Evolutionary conservation across 352 stramenopile species (phyloP).

Genomic region (Phytophthora citrophthora): DNA sequence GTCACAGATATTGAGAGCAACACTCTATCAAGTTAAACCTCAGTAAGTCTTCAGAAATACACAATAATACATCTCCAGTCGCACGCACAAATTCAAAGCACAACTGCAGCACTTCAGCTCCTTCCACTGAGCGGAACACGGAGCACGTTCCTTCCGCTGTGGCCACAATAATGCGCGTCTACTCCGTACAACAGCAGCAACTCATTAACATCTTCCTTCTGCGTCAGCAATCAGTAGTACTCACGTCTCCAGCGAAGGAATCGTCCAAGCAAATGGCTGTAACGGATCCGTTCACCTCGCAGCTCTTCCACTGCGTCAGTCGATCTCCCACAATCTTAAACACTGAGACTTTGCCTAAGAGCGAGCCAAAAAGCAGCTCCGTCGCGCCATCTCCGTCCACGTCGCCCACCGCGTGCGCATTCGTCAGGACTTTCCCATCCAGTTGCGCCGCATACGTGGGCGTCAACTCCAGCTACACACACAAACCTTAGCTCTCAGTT

Average conservation of each 20-base stretch:
- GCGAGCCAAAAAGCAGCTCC: slow-evolving; percentile 74
- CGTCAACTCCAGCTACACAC: slow-evolving; percentile 66
- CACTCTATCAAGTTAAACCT: slow-evolving; percentile 39
- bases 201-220: neutral
- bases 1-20: slow-evolving; percentile 76
- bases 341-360: slow-evolving; percentile 63
- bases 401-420: slow-evolving; percentile 70
- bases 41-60: slow-evolving; percentile 5
- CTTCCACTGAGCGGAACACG: slow-evolving; percentile 64
- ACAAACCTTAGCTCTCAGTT: slow-evolving; percentile 5
- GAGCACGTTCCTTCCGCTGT: slow-evolving; percentile 74
- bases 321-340: slow-evolving; percentile 72
- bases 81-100: slow-evolving; percentile 68
- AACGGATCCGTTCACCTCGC: slow-evolving; percentile 72
- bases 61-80: neutral
- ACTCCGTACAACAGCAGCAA: neutral
- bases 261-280: slow-evolving; percentile 70
- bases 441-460: slow-evolving; percentile 65
- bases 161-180: slow-evolving; percentile 76
- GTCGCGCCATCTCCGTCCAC: slow-evolving; percentile 68
- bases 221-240: slow-evolving; percentile 4
- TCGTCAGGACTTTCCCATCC: slow-evolving; percentile 72
- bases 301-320: slow-evolving; percentile 63
- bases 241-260: slow-evolving; percentile 43
- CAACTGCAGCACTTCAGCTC: slow-evolving; percentile 57